These are phyloP conservation scores for Nemania serpens DNA, from an alignment of 2,329 filamentous ascomycete genomes.

Conservation along the genomic window DNA sequence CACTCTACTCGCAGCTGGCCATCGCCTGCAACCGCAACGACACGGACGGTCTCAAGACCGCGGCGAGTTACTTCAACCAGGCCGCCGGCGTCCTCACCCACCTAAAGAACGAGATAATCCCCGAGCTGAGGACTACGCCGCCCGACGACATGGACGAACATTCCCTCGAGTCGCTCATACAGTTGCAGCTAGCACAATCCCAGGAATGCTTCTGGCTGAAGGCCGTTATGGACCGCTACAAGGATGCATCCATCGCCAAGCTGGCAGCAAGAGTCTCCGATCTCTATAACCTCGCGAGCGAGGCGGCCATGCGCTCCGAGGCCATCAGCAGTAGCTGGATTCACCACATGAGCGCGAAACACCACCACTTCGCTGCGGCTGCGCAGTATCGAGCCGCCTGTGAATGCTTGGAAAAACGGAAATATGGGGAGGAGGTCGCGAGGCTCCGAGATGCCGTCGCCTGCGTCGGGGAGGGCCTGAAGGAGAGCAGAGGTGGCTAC, in stretches of 20 bases:
- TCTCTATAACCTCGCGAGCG: constrained; percentile 81
- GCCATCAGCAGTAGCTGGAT: constrained; percentile 95
- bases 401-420: constrained; percentile 89
- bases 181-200: constrained; percentile 86
- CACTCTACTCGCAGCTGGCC: constrained; percentile 91
- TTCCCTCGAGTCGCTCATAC: constrained; percentile 80
- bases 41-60: constrained; percentile 81
- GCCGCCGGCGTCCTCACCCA: constrained; percentile 83
- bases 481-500: constrained; percentile 73
- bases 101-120: constrained; percentile 75
- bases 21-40: constrained; percentile 77
- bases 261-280: constrained; percentile 89
- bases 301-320: constrained; percentile 86
- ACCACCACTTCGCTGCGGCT: constrained; percentile 94
- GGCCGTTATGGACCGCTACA: constrained; percentile 90
- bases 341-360: constrained; percentile 95
- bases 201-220: constrained; percentile 99
- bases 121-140: constrained; percentile 80
- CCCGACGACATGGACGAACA: constrained; percentile 95
- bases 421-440: constrained; percentile 94
- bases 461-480: constrained; percentile 85
- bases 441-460: constrained; percentile 79
- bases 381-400: constrained; percentile 91
- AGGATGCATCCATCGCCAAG: constrained; percentile 89
- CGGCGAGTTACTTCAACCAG: constrained; percentile 87